phyloP scores from a whole-genome alignment of 768 basidiomycete genomes.

The Pulveroboletus sp. region DNA sequence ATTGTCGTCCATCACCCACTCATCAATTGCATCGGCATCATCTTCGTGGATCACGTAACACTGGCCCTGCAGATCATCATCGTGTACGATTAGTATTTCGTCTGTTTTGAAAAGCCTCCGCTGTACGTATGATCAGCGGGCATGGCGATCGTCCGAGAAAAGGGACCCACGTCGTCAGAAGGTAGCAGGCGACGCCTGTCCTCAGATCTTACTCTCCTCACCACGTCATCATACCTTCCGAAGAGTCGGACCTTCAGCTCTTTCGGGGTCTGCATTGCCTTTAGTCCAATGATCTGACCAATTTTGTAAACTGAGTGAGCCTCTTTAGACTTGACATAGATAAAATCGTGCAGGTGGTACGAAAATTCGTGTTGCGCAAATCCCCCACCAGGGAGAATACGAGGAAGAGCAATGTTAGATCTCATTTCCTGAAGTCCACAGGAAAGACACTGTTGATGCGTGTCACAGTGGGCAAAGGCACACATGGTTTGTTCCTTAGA shows the following conservation, averaged over 20 bases:
- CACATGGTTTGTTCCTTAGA: conserved; percentile 32
- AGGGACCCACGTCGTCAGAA: conserved; percentile 41
- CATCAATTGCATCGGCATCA: conserved; percentile 28
- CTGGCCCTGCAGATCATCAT: conserved; percentile 47
- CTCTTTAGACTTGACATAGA: conserved; percentile 46
- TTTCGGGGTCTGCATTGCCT: conserved; percentile 17
- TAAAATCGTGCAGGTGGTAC: conserved; percentile 60
- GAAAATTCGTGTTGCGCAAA: conserved; percentile 39
- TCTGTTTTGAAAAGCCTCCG: conserved; percentile 41
- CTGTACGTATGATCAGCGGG: conserved; percentile 17
- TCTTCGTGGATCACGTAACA: conserved; percentile 45
- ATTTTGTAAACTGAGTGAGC: conserved; percentile 39
- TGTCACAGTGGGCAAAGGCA: conserved; percentile 28
- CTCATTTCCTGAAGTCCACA: conserved; percentile 39
- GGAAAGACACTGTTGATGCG: conserved; percentile 43
- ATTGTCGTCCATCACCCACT: conserved; percentile 50
- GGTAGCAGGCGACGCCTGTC: conserved; percentile 15
- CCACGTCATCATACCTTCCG: conserved; percentile 43
- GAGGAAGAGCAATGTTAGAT: conserved; percentile 22
- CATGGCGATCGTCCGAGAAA: neutral
- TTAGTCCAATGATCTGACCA: conserved; percentile 50
- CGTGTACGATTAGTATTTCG: conserved; percentile 22
- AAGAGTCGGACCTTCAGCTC: conserved; percentile 41
- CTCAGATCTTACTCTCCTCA: conserved; percentile 18
- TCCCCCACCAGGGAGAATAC: conserved; percentile 31